Evolutionary conservation across 768 basidiomycete species (phyloP).

Genomic region (Daedaleopsis sinensis): DNA sequence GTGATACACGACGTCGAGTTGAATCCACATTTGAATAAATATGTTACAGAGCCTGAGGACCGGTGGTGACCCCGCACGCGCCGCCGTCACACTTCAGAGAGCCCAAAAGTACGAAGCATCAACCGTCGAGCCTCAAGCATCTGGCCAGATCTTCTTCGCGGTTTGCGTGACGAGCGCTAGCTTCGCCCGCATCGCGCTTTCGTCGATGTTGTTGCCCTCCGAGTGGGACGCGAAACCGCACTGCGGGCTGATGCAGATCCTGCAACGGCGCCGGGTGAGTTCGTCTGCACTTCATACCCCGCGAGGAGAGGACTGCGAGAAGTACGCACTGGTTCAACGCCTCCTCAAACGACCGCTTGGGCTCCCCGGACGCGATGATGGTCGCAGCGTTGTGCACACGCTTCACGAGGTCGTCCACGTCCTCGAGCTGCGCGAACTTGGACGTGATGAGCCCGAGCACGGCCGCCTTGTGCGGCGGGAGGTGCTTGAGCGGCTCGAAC

Average conservation of each 20-base stretch:
- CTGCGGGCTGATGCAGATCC: slow-evolving; percentile 51
- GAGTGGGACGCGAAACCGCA: slow-evolving; percentile 53
- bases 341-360: slow-evolving; percentile 39
- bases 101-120: too few species aligned
- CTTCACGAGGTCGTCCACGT: slow-evolving; percentile 40
- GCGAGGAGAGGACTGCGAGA: not conserved
- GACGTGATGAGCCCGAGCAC: slow-evolving; percentile 48
- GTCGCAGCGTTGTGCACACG: slow-evolving; percentile 48
- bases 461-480: slow-evolving; percentile 48
- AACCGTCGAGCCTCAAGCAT: not conserved
- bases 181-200: slow-evolving; percentile 41
- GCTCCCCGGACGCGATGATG: slow-evolving; percentile 42
- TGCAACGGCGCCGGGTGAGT: slow-evolving; percentile 14
- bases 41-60: not conserved
- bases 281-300: too few species aligned
- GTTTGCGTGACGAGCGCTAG: slow-evolving; percentile 38
- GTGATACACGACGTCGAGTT: not conserved
- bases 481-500: slow-evolving; percentile 55
- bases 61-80: not conserved
- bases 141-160: slow-evolving; percentile 40
- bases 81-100: not conserved
- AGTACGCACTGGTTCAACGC: slow-evolving; percentile 42
- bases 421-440: slow-evolving; percentile 48
- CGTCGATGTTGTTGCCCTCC: slow-evolving; percentile 44
- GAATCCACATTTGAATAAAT: not conserved